These are phyloP conservation scores for Betula pendula DNA, from an alignment of 306 rosid genomes.

Conservation along the genomic window DNA sequence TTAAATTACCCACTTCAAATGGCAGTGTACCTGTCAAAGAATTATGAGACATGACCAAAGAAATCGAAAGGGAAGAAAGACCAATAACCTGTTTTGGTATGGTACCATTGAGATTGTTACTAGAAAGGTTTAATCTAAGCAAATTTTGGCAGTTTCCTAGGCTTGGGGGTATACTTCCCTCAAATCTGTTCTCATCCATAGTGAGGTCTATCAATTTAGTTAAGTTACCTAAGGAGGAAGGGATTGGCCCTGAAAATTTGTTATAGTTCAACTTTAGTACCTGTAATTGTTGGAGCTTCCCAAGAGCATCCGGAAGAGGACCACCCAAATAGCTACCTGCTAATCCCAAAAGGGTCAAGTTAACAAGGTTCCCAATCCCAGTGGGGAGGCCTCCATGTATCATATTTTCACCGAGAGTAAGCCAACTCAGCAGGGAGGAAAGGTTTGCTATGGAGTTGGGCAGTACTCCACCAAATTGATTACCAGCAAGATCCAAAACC, in stretches of 20 bases:
- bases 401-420: slow-evolving; percentile 11
- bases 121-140: too few species aligned
- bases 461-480: slow-evolving; percentile 40
- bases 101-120: too few species aligned
- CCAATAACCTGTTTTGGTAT: not conserved
- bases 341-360: slow-evolving; percentile 19
- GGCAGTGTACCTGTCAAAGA: slow-evolving; percentile 38
- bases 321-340: slow-evolving; percentile 36
- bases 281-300: slow-evolving; percentile 33
- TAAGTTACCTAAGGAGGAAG: too few species aligned
- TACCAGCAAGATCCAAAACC: slow-evolving; percentile 20
- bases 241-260: slow-evolving; percentile 30
- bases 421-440: slow-evolving; percentile 20
- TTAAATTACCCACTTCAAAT: slow-evolving; percentile 29
- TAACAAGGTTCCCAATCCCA: slow-evolving; percentile 38
- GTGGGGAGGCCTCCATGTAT: slow-evolving; percentile 33
- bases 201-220: too few species aligned
- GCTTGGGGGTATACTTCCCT: too few species aligned
- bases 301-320: slow-evolving; percentile 27
- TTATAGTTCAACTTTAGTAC: slow-evolving; percentile 24
- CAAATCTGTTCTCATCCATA: too few species aligned
- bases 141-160: too few species aligned
- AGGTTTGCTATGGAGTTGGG: slow-evolving; percentile 34
- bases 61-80: slow-evolving; percentile 39
- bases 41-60: slow-evolving; percentile 40